These are phyloP conservation scores for Serendipita sp. DNA, from an alignment of 768 basidiomycete species.

Conservation along the genomic window DNA sequence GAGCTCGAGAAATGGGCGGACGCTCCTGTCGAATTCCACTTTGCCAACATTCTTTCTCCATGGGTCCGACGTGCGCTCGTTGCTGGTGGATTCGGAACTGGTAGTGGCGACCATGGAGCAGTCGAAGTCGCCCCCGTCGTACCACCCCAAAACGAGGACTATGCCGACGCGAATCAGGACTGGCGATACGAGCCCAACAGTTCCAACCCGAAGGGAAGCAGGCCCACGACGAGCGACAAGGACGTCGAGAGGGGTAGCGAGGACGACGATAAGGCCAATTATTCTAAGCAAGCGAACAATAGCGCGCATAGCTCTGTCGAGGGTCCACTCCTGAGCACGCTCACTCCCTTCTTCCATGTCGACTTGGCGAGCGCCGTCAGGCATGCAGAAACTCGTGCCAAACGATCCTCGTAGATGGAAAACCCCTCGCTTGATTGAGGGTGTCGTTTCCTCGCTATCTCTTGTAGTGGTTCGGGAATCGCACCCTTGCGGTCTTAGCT, in stretches of 20 bases:
- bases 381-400: conserved; percentile 35
- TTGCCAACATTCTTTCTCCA: conserved; percentile 76
- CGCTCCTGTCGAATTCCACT: conserved; percentile 79
- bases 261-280: conserved; percentile 7
- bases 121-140: conserved; percentile 65
- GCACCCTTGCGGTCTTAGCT: too few species aligned
- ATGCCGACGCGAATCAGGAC: conserved; percentile 21
- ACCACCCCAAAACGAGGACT: conserved; percentile 24
- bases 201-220: conserved; percentile 13
- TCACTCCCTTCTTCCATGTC: conserved; percentile 84
- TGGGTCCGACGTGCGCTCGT: conserved; percentile 85
- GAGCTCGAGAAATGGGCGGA: conserved; percentile 84
- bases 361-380: conserved; percentile 58
- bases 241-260: conserved; percentile 13
- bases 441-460: not conserved
- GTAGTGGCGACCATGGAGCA: conserved; percentile 25
- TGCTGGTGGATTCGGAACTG: conserved; percentile 80
- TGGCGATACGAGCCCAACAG: conserved; percentile 6
- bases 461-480: too few species aligned
- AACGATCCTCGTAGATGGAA: not conserved
- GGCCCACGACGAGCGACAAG: conserved; percentile 8
- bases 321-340: conserved; percentile 16
- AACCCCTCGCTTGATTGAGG: not conserved
- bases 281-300: not conserved
- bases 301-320: conserved; percentile 11